Evolutionary conservation across 2,329 filamentous ascomycete genomes (phyloP).

Genomic region (Scopulariopsis brevicaulis): DNA sequence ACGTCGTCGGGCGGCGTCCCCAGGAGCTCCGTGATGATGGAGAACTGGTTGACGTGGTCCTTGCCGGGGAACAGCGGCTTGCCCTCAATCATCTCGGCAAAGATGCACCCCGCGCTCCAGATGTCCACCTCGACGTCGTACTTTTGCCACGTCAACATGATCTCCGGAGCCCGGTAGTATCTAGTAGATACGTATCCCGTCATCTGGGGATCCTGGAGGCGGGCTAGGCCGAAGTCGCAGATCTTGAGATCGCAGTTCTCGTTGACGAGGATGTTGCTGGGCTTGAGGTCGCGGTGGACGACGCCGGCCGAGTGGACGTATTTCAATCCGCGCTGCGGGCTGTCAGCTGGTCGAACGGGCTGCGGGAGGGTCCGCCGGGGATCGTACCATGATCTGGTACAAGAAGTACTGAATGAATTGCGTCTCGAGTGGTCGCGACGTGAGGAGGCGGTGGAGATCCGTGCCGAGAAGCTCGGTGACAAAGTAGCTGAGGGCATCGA

Average conservation of each 20-base stretch:
- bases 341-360: not conserved
- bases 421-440: slow-evolving; percentile 91
- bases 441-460: slow-evolving; percentile 89
- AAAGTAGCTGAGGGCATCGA: slow-evolving; percentile 60
- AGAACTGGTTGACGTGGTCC: slow-evolving; percentile 99
- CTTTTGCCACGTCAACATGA: slow-evolving; percentile 99
- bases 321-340: slow-evolving; percentile 79
- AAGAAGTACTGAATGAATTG: slow-evolving; percentile 99
- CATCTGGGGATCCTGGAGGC: slow-evolving; percentile 99
- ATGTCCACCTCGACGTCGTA: slow-evolving; percentile 99
- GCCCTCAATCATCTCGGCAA: slow-evolving; percentile 97
- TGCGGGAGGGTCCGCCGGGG: not conserved
- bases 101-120: slow-evolving; percentile 98
- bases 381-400: slow-evolving; percentile 88
- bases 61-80: slow-evolving; percentile 98
- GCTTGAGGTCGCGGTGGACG: slow-evolving; percentile 94
- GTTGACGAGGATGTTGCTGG: slow-evolving; percentile 98
- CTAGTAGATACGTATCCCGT: slow-evolving; percentile 97
- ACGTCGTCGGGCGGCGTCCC: slow-evolving; percentile 97
- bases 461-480: slow-evolving; percentile 96
- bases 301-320: slow-evolving; percentile 98
- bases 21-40: slow-evolving; percentile 95
- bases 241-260: slow-evolving; percentile 99
- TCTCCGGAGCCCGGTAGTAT: slow-evolving; percentile 97
- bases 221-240: slow-evolving; percentile 94